Percentiles rank a stretch among this genome's conserved stretches.
Evolutionary conservation across 495 filamentous ascomycete genomes (phyloP).

Genomic region (Aspergillus saccharolyticus): DNA sequence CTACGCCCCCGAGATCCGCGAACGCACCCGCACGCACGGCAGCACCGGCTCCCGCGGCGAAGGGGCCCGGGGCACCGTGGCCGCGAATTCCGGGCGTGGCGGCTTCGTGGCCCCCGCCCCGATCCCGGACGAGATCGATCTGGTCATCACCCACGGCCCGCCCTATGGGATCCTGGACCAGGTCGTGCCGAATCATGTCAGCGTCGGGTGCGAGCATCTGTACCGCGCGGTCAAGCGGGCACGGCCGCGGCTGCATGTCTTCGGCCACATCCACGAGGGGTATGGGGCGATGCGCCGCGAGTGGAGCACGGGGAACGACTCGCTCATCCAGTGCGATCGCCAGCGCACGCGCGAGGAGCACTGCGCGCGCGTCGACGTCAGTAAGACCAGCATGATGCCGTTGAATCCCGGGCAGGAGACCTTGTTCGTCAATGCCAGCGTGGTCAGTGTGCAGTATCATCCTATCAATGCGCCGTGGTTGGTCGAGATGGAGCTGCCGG

Average conservation of each 20-base stretch:
- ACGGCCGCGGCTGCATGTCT: slow-evolving; percentile 51
- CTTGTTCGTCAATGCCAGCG: slow-evolving; percentile 68
- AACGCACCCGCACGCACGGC: not conserved
- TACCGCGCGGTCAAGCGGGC: slow-evolving; percentile 38
- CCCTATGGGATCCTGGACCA: slow-evolving; percentile 56
- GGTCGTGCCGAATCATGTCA: slow-evolving; percentile 20
- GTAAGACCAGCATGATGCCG: slow-evolving; percentile 20
- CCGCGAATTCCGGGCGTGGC: slow-evolving; percentile 4
- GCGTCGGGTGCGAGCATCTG: slow-evolving; percentile 47
- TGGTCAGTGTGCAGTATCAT: slow-evolving; percentile 48
- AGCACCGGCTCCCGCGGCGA: not conserved
- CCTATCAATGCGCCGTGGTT: slow-evolving; percentile 56
- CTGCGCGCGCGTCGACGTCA: slow-evolving; percentile 43
- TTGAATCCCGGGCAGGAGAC: slow-evolving; percentile 53
- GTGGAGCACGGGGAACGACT: slow-evolving; percentile 37
- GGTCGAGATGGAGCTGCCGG: slow-evolving; percentile 51
- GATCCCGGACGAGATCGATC: slow-evolving; percentile 52
- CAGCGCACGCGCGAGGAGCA: slow-evolving; percentile 38
- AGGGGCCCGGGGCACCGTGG: not conserved
- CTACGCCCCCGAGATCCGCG: not conserved
- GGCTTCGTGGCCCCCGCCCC: slow-evolving; percentile 32
- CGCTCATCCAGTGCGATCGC: slow-evolving; percentile 25
- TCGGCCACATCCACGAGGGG: slow-evolving; percentile 63
- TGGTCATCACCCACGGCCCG: slow-evolving; percentile 73
- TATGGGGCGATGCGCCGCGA: slow-evolving; percentile 60